Evolutionary conservation across 352 stramenopile species (phyloP), one percentile per base, ranked within the genome.

Genomic region (Pythium rhizo-oryzae): DNA sequence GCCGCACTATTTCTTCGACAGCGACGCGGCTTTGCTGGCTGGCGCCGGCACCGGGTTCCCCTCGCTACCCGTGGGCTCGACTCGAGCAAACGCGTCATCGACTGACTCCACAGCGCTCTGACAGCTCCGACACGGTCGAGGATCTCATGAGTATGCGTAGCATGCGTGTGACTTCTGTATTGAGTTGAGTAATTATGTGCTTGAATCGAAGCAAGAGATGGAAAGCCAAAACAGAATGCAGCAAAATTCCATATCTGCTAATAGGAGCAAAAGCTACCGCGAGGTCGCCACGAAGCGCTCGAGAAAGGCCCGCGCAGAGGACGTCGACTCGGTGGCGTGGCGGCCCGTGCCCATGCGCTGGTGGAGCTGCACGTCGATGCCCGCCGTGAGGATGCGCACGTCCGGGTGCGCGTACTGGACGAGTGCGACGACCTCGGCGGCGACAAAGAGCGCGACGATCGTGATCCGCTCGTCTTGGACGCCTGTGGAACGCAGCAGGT

Each of bases 401-500:
- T 57, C 35, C 2, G 79, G 77, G 46, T 79, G 76, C 11, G 28
- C 46, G 2, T 59, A 50, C n/a, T 71, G 69, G 7, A 89, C 39
- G 15, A 67, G 72, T 21, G 59, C 60, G 39, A 84, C 72, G 1
- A 72, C 71, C 19, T 81, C 69, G 2, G 50, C 28, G 0, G 75
- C 61, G 1, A 82, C 67, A 21, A 85, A 75, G 0, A 87, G 50
- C 15, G 78, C 62, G 8, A 84, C 79, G 1, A 89, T 28, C 1
- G 67, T 78, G 35, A 87, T 73, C 56, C 76, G 77, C 2, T 64
- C 43, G 15, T 82, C 69, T 18, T 79, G 73, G 11, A 78, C 79
- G 0, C 81, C 79, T 8, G 72, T 70, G 23, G 63, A 69, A 16
- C 77, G 71, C 39, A 85, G 59, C 30, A 37, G 51, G n/a, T 72